Base-by-base conservation (phyloP, 495 filamentous ascomycete species). In the Daldinia concentrica region DNA sequence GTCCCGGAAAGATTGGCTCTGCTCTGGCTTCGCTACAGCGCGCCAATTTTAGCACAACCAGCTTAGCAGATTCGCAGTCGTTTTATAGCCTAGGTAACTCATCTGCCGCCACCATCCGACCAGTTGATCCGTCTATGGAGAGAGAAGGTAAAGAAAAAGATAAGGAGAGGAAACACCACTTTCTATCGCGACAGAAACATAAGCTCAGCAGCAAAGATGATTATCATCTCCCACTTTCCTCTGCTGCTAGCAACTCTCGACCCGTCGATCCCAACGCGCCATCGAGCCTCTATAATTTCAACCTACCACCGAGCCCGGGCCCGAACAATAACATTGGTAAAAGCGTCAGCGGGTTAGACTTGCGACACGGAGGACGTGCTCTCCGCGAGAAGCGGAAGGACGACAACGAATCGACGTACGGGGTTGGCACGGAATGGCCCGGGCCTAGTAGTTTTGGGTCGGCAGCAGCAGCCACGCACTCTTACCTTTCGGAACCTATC, bases 351-450 rank as follows among this genome's bases (percentile, higher is more conserved):
- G 93, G 93, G 1, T 81, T 97, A 27, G 94, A 97, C 81, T 79
- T 97, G 19, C 86, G 94, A 11, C 94, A 97, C 76, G 93, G 92
- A 24, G 93, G 92, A 4, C 87, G 92, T 37, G 92, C 91, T 2
- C 77, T 96, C n/a, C 89, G 93, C 32, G 92, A 96, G 72, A 95
- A 93, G 86, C 93, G 92, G 80, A 93, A 92, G 73, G 93, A 94
- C 73, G 93, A 93, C 51, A 76, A 80, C 45, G 74, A 79, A 30
- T 77, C 80, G 3, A 74, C 72, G 19, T 79, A 74, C n/a, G 76
- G 54, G 9, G 64, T 41, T n/a, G 66, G 50, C 29, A 61, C 80
- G 30, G 85, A 87, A 24, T 87, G 87, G 87, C 84, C 86, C 3
- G 86, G 83, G 14, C 80, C 84, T 1, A 82, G 82, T 41, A 84